Conservation (phyloP, 805 yeast species). For the Candida incommunis region DNA sequence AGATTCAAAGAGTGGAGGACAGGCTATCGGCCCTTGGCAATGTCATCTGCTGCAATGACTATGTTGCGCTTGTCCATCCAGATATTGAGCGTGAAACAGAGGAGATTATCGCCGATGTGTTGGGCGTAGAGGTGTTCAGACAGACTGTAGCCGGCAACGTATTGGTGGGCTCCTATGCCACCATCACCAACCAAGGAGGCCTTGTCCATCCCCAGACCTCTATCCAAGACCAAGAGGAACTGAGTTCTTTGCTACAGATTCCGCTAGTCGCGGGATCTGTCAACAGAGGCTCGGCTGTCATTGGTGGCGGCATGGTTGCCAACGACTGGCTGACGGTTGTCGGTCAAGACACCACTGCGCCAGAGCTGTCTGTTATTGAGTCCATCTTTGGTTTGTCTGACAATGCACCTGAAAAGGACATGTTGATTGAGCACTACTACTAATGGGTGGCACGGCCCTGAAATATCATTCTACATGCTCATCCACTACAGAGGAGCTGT, state of each 20-base stretch:
- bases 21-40: slow-evolving; percentile 93
- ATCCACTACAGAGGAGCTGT: no score
- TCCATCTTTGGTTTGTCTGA: slow-evolving; percentile 54
- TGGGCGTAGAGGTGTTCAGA: slow-evolving; percentile 98
- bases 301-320: slow-evolving; percentile 98
- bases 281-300: slow-evolving; percentile 93
- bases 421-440: slow-evolving; percentile 25
- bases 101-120: slow-evolving; percentile 92
- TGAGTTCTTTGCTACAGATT: slow-evolving; percentile 86
- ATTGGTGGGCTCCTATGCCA: slow-evolving; percentile 90
- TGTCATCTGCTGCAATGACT: slow-evolving; percentile 96
- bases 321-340: slow-evolving; percentile 97
- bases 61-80: slow-evolving; percentile 97
- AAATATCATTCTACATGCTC: no score
- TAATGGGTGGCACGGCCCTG: no score
- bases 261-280: slow-evolving; percentile 98
- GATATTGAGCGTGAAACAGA: slow-evolving; percentile 99
- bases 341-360: slow-evolving; percentile 96
- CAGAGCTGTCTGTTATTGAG: slow-evolving; percentile 93
- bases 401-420: slow-evolving; percentile 26
- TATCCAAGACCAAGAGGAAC: slow-evolving; percentile 95
- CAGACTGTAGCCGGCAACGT: slow-evolving; percentile 98
- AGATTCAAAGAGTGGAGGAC: slow-evolving; percentile 96
- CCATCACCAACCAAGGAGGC: slow-evolving; percentile 95
- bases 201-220: slow-evolving; percentile 96